Evolutionary conservation across 164 flowering plant species (phyloP), one percentile per base, ranked within the genome.

Genomic region (Magnolia kwangsiensis): DNA sequence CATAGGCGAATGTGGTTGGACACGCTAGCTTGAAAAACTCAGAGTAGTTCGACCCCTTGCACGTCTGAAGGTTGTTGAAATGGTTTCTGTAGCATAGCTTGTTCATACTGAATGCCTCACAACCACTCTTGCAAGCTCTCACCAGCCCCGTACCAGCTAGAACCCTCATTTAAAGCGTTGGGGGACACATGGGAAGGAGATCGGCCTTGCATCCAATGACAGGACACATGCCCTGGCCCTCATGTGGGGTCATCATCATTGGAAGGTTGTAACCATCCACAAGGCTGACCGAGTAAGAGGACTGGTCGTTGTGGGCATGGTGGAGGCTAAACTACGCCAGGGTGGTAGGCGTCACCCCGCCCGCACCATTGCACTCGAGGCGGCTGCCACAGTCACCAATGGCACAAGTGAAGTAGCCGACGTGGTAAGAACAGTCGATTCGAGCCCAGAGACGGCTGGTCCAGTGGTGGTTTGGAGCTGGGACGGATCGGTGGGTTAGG

Each of bases 231-330:
- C 98, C 98, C n/a, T 82, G 74, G 13, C 98, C 98, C 76, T 89
- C 92, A 74, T 92, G 97, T 1, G 97, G 96, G 49, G 94, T 94
- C 73, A 94, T 82, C 1, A 97, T 94, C 87, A 92, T 72, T 5
- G 97, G 94, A 27, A 94, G 49, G 82, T 96, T 96, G 79, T 89
- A 96, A 7, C 99, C 96, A 83, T 96, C 99, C 8, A 96, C 99
- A 13, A 96, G 86, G 83, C 91, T 86, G 51, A 96, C 97, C 59
- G 81, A 88, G 90, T 96, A 96, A 19, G 96, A 88, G 50, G 92
- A 85, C 72, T 80, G 71, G 82, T 90, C 94, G 63, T 72, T 78
- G 76, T 75, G 86, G 69, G 90, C 88, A 82, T 90, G 96, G 86
- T 92, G 96, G 83, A 95, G 82, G 74, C 63, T 78, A 79, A 92